phyloP scores from a whole-genome alignment of 1,284 basidiomycete species.

The Xerocomus amazonicus region DNA sequence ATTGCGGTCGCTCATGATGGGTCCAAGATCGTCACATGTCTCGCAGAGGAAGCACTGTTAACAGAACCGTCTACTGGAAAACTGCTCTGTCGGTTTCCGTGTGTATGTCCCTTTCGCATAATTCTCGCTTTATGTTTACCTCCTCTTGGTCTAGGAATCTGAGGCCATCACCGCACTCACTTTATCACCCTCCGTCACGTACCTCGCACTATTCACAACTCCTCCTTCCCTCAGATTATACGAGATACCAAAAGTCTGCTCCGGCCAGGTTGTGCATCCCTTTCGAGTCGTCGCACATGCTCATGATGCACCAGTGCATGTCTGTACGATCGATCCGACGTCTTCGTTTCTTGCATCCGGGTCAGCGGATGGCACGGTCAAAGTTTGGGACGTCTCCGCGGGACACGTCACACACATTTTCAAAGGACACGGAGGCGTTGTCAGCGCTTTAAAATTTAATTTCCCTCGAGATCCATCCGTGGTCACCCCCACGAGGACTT shows the following conservation, averaged over 20 bases:
- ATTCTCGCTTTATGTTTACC: slow-evolving; percentile 7
- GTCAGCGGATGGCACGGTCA: slow-evolving; percentile 92
- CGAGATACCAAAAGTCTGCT: slow-evolving; percentile 51
- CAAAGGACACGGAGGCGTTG: slow-evolving; percentile 94
- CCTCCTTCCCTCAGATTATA: slow-evolving; percentile 68
- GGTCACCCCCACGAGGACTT: slow-evolving; percentile 47
- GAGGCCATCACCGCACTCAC: slow-evolving; percentile 63
- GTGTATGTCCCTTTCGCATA: slow-evolving; percentile 52
- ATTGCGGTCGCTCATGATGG: slow-evolving; percentile 82
- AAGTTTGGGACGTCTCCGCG: slow-evolving; percentile 90
- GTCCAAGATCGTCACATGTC: slow-evolving; percentile 76
- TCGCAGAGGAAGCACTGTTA: slow-evolving; percentile 81
- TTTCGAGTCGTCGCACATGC: slow-evolving; percentile 76
- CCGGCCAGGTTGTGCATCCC: slow-evolving; percentile 53
- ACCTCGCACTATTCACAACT: slow-evolving; percentile 66
- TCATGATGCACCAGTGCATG: slow-evolving; percentile 91
- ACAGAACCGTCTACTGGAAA: slow-evolving; percentile 76
- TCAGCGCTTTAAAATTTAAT: slow-evolving; percentile 85
- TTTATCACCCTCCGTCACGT: slow-evolving; percentile 58
- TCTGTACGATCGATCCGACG: slow-evolving; percentile 82
- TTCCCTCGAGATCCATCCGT: slow-evolving; percentile 58
- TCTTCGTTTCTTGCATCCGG: slow-evolving; percentile 92
- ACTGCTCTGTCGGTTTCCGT: slow-evolving; percentile 76
- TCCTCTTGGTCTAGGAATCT: slow-evolving; percentile 49
- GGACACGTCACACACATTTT: slow-evolving; percentile 95